Percentiles rank a stretch among this genome's conserved stretches.
These are phyloP conservation scores for Fagopyrum homotropicum DNA, from an alignment of 148 eudicot species.

Conservation along the genomic window DNA sequence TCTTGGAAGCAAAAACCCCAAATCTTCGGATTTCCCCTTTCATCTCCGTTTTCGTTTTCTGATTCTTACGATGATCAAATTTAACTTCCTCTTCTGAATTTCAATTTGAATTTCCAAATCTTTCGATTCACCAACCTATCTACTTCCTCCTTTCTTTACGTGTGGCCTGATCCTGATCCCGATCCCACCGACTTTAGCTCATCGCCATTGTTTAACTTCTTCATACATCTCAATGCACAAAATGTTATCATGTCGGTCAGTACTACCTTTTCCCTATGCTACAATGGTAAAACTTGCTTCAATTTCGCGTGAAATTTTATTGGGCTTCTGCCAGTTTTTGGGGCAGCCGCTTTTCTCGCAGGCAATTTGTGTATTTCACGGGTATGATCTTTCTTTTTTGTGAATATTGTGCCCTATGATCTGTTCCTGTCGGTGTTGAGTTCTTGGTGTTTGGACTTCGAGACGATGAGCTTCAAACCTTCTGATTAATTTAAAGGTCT, in stretches of 20 bases:
- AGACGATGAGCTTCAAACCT: background rate
- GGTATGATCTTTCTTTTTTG: background rate
- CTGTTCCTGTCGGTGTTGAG: background rate
- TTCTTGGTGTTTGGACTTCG: background rate
- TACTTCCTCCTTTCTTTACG: background rate
- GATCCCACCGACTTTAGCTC: background rate
- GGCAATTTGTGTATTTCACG: background rate
- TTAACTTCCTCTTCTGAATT: background rate
- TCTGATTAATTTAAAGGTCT: background rate
- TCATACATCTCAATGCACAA: background rate
- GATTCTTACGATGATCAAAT: background rate
- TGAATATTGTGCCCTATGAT: background rate
- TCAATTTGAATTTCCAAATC: background rate
- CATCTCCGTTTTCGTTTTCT: background rate
- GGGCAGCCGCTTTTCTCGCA: background rate
- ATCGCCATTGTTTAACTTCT: background rate
- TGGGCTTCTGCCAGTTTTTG: background rate
- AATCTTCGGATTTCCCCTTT: background rate
- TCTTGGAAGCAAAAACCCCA: conserved; percentile 2
- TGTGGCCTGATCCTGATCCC: background rate
- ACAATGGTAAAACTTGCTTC: background rate
- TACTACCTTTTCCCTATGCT: background rate
- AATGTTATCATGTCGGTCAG: background rate
- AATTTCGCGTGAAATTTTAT: background rate
- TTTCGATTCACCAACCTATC: background rate